Evolutionary conservation across 179 eudicot species (phyloP), one percentile per base, ranked within the genome.

Genomic region (Silene vulgaris): DNA sequence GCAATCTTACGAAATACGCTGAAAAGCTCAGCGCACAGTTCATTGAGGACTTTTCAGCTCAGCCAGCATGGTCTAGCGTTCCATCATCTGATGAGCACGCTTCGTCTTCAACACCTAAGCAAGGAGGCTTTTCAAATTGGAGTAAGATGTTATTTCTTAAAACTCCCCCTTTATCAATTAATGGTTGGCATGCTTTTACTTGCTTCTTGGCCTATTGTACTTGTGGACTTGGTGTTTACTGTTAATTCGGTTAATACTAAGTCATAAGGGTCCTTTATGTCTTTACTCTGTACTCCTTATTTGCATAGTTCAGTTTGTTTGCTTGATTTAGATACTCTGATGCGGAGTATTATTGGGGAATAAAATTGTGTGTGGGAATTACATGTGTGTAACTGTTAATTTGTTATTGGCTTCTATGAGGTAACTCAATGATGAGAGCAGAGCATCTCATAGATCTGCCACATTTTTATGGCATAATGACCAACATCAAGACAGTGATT

Each of bases 1-100:
- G 75, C 79, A 93, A 91, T 83, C 96, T 91, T 77, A 88, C 87
- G 65, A 79, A 73, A 70, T 91, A 88, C 76, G 77, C 90, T 56
- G 93, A 91, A 69, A 87, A 82, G 74, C 87, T 80, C 61, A 81
- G 88, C 75, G 16, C 69, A 32, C 86, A 90, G 75, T 80, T 85
- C 64, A 8, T 90, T 40, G 89, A 86, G 71, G 84, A 78, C 63
- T 70, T 74, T 77, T 78, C 87, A 29, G 81, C 81, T 32, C 78
- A 90, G 71, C 79, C 87, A 19, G 79, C 87, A 12, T 81, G 90
- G 75, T 78, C 90, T 52, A 75, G 77, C 61, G 86, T 62, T 32
- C 82, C 83, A 74, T 70, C 77, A 40, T 73, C 71, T 12, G 80
- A 73, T 32, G 81, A 82, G 65, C 82, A 84, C 66, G 85, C 90